A percentile compares a stretch with the other conserved stretches of the same genome.
These are phyloP conservation scores for Pulicaria dysenterica DNA, from an alignment of 129 eudicot species.

Conservation along the genomic window DNA sequence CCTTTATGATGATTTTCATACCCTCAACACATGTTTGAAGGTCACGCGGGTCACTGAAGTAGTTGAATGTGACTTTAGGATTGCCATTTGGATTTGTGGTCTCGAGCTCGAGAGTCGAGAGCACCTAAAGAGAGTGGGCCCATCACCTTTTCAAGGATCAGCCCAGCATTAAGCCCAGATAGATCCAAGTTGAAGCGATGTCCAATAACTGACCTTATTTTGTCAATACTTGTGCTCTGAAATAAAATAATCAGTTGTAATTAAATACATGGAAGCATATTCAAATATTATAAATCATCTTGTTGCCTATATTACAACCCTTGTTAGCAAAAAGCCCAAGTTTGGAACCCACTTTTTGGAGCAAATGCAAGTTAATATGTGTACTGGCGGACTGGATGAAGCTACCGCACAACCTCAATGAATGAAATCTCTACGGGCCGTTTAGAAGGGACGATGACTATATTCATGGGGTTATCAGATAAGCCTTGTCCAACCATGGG, in stretches of 20 bases:
- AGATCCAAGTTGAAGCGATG: conserved; percentile 24
- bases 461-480: conserved; percentile 80
- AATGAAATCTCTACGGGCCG: conserved; percentile 63
- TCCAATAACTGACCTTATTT: conserved; percentile 9
- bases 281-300: too few relatives aligned
- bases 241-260: neutral
- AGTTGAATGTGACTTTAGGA: conserved; percentile 78
- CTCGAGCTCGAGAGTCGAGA: conserved; percentile 52
- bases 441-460: conserved; percentile 48
- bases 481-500: conserved; percentile 80
- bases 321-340: conserved; percentile 36
- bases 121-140: conserved; percentile 72
- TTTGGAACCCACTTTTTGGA: conserved; percentile 9
- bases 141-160: conserved; percentile 65
- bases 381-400: conserved; percentile 61
- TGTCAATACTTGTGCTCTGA: conserved; percentile 16
- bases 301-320: conserved; percentile 53
- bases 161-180: conserved; percentile 46
- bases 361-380: conserved; percentile 35
- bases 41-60: conserved; percentile 69
- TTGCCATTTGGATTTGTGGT: conserved; percentile 52
- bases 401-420: conserved; percentile 58
- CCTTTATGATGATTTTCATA: conserved; percentile 52
- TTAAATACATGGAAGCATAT: neutral
- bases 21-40: conserved; percentile 73